phyloP scores from a whole-genome alignment of 257 asterid genomes.

The Solanum ossicruentum region DNA sequence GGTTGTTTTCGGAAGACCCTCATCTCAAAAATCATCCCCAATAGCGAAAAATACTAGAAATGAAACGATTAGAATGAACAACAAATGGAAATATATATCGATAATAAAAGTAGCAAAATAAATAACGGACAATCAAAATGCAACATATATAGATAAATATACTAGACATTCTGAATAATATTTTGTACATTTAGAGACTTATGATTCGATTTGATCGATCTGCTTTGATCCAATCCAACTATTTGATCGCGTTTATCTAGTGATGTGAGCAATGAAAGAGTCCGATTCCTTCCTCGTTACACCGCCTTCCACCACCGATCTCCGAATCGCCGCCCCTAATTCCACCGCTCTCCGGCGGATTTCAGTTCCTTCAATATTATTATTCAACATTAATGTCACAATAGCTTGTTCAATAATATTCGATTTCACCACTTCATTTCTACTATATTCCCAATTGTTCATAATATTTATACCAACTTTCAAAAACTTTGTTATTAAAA shows the following conservation, averaged over 20 bases:
- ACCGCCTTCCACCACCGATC: constrained; percentile 33
- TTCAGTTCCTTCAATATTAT: constrained; percentile 21
- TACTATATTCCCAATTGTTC: constrained; percentile 16
- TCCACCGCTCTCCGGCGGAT: constrained; percentile 31
- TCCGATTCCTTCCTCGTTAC: constrained; percentile 17
- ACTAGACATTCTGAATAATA: too few relatives aligned
- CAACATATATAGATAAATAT: not conserved
- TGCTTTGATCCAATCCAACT: too few relatives aligned
- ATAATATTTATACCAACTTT: constrained; percentile 19
- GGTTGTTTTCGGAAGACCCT: too few relatives aligned
- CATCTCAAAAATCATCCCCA: too few relatives aligned
- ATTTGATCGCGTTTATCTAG: not conserved
- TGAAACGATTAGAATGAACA: too few relatives aligned
- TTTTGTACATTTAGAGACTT: too few relatives aligned
- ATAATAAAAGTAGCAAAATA: too few relatives aligned
- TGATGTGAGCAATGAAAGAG: constrained; percentile 27
- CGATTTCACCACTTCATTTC: constrained; percentile 19
- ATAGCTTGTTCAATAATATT: constrained; percentile 7
- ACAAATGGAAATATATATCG: too few relatives aligned
- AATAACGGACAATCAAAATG: not conserved
- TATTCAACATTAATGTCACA: constrained; percentile 16
- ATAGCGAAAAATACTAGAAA: too few relatives aligned
- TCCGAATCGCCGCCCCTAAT: constrained; percentile 21
- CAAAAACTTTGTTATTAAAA: constrained; percentile 20
- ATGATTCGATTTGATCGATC: not conserved